Base-by-base conservation (phyloP, 1,284 basidiomycete species). In the Tylopilus orsonianus region DNA sequence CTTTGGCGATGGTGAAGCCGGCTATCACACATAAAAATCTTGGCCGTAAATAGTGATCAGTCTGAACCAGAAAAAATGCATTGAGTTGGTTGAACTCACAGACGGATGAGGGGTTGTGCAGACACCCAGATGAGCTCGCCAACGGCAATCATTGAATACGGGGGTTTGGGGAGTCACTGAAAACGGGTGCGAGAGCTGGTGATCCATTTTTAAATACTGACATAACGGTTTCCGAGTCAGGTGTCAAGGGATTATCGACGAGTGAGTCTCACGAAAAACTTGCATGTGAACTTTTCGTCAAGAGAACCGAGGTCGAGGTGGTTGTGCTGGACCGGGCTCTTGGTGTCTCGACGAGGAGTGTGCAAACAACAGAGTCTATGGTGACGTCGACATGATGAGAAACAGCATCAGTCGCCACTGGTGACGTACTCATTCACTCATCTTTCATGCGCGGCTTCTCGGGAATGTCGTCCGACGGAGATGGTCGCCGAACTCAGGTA, bases 1-100 rank as follows among this genome's bases (percentile, higher is more conserved):
- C 73, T 59, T 79, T 85, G 1, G 85, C 80, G 46, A 83, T 70
- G 5, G 68, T 61, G 56, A 82, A 82, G 3, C 85, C 85, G 47
- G 75, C 72, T 5, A 70, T 65, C 9, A 74, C 75, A 52, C 77
- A 80, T 36, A 84, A 61, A 19, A 79, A 71, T 27, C 83, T 84
- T 19, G 41, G 13, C 44, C 20, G 33, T 9, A 19, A 16, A 39
- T 2, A 10, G 14, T 3, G 2, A 22, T 47, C 20, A 50, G 38
- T 10, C 9, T 5, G 4, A 6, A 8, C 2, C 4, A 5, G 9
- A 3, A 13, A 23, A 22, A 22, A 16, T 14, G 12, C 8, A 20
- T 30, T 20, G 20, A 18, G 34, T 18, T 8, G 14, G 19, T 46
- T 14, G 29, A 32, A 46, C 79, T 55, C 56, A 83, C 83, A 85